Evolutionary conservation across 2,329 filamentous ascomycete genomes (phyloP), one percentile per base, ranked within the genome.

Genomic region (Botrytis cinerea): DNA sequence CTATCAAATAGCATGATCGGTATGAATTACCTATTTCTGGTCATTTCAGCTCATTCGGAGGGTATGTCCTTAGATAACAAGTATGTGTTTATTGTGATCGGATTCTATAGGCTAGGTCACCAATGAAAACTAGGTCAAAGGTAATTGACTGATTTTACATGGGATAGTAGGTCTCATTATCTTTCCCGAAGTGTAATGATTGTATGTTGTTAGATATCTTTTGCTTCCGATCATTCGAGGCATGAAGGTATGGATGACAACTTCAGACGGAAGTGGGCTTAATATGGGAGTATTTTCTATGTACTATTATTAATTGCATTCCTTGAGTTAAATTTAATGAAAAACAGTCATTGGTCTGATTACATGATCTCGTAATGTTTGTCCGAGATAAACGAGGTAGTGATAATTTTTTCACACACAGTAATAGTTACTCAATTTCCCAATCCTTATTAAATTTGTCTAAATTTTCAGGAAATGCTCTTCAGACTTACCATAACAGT

Each of bases 31-130:
- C 25, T 10, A 51, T 4, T 7, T 2, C 12, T 14, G 12, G 48
- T 7, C 25, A n/a, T n/a, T 28, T 57, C 0, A 57, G 2, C 18
- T 1, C n/a, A 18, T 16, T 28, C 6, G 51, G n/a, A 16, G 14
- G 14, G 14, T 4, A 18, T 3, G 4, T 57, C 16, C 14, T 28
- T 6, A 18, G 2, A 28, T 28, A 9, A 28, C 18, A 0, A 4
- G 18, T 4, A n/a, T 3, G n/a, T 51, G 3, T 18, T 7, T 18
- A 5, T 57, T 4, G 14, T 18, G n/a, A 18, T 9, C 4, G 0
- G 2, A 2, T 0, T 57, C 2, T 28, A 28, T 14, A 28, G 14
- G 51, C 7, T 18, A 1, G 14, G 2, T 2, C 7, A 3, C 6
- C 28, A 14, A 54, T 8, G 1, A 14, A n/a, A 14, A 25, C 1